A percentile compares a stretch with the other conserved stretches of the same genome.
phyloP scores from a whole-genome alignment of 148 eudicot genomes.

The Fallopia convolvulus region DNA sequence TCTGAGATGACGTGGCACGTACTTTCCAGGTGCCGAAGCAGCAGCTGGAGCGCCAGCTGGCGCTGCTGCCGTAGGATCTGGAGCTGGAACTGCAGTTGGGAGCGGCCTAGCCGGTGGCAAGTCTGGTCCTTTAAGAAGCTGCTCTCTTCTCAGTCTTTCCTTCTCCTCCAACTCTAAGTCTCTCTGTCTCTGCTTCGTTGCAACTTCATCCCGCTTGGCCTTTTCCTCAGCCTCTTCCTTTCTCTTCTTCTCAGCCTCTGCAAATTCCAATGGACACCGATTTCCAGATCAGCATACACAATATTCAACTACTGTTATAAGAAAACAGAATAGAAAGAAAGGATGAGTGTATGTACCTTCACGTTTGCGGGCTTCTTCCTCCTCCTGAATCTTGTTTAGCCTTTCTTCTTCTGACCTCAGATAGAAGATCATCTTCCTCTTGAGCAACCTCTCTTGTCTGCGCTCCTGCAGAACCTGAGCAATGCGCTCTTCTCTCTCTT shows the following conservation, averaged over 20 bases:
- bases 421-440: conserved; percentile 63
- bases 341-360: conserved; percentile 43
- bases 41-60: conserved; percentile 57
- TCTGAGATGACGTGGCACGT: conserved; percentile 47
- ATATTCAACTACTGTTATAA: too few relatives aligned
- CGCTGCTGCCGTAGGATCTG: conserved; percentile 14
- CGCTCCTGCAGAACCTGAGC: conserved; percentile 44
- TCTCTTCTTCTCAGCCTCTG: conserved; percentile 26
- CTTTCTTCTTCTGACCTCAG: conserved; percentile 69
- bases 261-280: not conserved
- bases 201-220: conserved; percentile 77
- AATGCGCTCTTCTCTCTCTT: conserved; percentile 55
- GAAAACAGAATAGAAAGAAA: not conserved
- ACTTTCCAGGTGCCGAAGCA: conserved; percentile 51
- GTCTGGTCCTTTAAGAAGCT: conserved; percentile 31
- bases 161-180: conserved; percentile 82
- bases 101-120: conserved; percentile 18
- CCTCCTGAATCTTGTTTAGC: conserved; percentile 45
- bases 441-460: conserved; percentile 50
- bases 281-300: not conserved
- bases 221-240: conserved; percentile 69
- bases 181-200: conserved; percentile 78
- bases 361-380: conserved; percentile 73
- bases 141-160: conserved; percentile 45
- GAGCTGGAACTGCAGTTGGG: conserved; percentile 23